Base-by-base conservation (phyloP, 495 filamentous ascomycete species). In the Penicillium bovifimosum region DNA sequence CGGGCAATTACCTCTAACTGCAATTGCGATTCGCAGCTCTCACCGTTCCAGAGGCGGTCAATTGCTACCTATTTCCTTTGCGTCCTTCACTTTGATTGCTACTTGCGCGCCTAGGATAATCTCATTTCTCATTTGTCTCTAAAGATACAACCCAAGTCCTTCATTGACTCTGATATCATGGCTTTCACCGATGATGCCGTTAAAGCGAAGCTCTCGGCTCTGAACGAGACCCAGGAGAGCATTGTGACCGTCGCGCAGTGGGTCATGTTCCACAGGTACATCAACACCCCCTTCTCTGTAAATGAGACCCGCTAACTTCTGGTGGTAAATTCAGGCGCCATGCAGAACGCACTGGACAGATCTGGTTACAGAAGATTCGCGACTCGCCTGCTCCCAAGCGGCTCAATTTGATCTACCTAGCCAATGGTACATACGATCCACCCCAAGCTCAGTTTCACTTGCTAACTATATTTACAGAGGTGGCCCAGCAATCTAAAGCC, bases 211-310 rank as follows among this genome's bases (percentile, higher is more conserved):
- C 85, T 99, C 26, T 93, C 91, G 26, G 85, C 89, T 34, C 80
- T 99, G 41, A 96, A 95, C 72, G 93, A 98, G 74, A 90, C 88
- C 10, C 91, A 97, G 65, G 93, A 97, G 59, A 90, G 88, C 72
- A 96, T 97, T 60, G 89, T 95, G 41, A 87, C 88, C 41, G 91
- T 95, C 44, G 86, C 91, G 39, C 91, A 96, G 86, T 99, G 95
- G 95, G 88, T 99, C 50, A 90, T 97, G 86, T 99, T 97, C 67
- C 91, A 99, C 72, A 85, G 90, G 91, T 95, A 86, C 60, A 72
- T 36, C 48, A 56, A 52, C 49, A 39, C 24, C 18, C 32, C 40
- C 14, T 20, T 32, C 41, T 38, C 26, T 20, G 18, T 49, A 32
- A 53, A 61, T 45, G 52, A 47, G 11, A 33, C 29, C 20, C 53